Evolutionary conservation across 2,329 filamentous ascomycete species (phyloP).

Genomic region (Penicillium sp.): DNA sequence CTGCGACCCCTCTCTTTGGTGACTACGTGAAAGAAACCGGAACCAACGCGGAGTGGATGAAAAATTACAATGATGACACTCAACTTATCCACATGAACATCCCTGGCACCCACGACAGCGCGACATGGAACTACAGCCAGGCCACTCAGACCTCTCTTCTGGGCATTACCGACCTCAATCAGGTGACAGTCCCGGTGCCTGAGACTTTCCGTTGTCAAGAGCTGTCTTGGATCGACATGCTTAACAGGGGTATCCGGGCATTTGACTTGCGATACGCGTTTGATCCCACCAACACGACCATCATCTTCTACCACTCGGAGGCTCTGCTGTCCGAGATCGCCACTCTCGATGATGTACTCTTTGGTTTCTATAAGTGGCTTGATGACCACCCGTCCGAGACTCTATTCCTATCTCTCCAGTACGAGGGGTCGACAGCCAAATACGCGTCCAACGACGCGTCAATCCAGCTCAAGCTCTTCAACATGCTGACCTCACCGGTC

Average conservation of each 20-base stretch:
- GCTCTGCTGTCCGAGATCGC: constrained; percentile 49
- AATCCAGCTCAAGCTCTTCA: constrained; percentile 42
- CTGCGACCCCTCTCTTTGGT: constrained; percentile 49
- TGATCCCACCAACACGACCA: constrained; percentile 46
- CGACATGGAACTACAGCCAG: constrained; percentile 54
- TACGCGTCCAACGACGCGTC: constrained; percentile 32
- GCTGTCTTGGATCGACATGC: constrained; percentile 38
- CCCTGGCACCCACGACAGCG: constrained; percentile 53
- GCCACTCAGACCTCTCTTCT: constrained; percentile 43
- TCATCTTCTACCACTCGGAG: constrained; percentile 53
- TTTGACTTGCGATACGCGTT: constrained; percentile 55
- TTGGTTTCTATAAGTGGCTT: constrained; percentile 52
- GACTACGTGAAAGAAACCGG: constrained; percentile 23
- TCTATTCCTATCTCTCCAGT: constrained; percentile 51
- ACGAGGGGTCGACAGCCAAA: constrained; percentile 38
- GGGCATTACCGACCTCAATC: constrained; percentile 43
- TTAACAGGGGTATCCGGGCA: constrained; percentile 51
- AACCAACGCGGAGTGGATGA: constrained; percentile 49
- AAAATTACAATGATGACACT: constrained; percentile 43
- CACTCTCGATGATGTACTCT: constrained; percentile 48
- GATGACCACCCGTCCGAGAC: constrained; percentile 49
- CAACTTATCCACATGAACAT: constrained; percentile 51
- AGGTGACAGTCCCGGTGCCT: constrained; percentile 28
- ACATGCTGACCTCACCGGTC: constrained; percentile 39
- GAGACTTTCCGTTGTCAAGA: constrained; percentile 48